Evolutionary conservation across 768 basidiomycete species (phyloP), one percentile per base, ranked within the genome.

Genomic region (Boletales sp.): DNA sequence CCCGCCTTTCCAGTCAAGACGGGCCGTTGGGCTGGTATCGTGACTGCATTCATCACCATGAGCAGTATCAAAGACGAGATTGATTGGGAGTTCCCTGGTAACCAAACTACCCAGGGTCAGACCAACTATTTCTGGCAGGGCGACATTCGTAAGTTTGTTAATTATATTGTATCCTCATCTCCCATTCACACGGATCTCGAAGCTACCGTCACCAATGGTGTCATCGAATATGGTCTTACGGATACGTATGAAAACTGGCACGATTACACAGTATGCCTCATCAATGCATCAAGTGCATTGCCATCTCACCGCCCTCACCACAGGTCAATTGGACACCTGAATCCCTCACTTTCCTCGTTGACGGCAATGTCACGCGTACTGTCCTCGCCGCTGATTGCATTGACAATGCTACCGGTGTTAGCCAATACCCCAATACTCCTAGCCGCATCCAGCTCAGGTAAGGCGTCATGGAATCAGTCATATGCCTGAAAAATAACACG

Each of bases 21-120:
- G 1, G 82, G 86, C 37, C 79, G 81, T 49, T 90, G 87, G 88
- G 75, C 64, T 15, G 90, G 90, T 32, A 83, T 94, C 8, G 86
- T 94, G 46, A 84, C 86, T 1, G 90, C 91, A 9, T 87, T 87
- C 69, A 88, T 90, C 60, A 86, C 84, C 6, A 92, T 92, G 90
- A 82, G 80, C 58, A 80, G 85, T 56, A 76, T 90, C 58, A 90
- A 87, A 64, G 87, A 90, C 60, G 90, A 91, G 63, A 87, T 92
- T 45, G 89, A 92, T 56, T 90, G 90, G 88, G 88, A 90, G 63
- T 91, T 84, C 59, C 85, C 87, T 48, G 87, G 87, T 7, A 72
- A 71, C 41, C 60, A 68, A 17, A 84, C 81, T 3, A 79, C 78
- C 2, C 61, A 82, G 48, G 90, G 75, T 9, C 91, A 94, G 69